These are phyloP conservation scores for Dipteronia dyeriana DNA, from an alignment of 345 rosid genomes.

Conservation along the genomic window DNA sequence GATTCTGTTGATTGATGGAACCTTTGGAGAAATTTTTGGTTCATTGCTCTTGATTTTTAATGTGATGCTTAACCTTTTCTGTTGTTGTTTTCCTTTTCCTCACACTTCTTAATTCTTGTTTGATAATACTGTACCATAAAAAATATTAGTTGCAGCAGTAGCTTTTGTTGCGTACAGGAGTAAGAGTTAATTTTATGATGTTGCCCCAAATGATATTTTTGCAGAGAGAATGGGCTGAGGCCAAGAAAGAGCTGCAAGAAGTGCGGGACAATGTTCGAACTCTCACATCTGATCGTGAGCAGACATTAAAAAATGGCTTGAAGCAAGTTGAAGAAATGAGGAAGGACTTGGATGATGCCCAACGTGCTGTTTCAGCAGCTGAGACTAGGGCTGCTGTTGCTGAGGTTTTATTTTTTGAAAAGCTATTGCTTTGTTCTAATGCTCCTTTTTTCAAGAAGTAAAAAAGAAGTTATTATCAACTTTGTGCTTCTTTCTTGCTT, in stretches of 20 bases:
- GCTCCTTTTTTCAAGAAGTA: neutral
- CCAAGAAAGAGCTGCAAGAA: slow-evolving; percentile 82
- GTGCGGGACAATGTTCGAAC: slow-evolving; percentile 69
- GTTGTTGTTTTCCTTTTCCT: neutral
- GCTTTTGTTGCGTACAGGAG: neutral
- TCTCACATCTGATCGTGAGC: slow-evolving; percentile 66
- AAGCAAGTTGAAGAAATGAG: slow-evolving; percentile 87
- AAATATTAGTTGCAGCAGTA: neutral
- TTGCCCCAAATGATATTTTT: slow-evolving; percentile 13
- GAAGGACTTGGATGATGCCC: slow-evolving; percentile 69
- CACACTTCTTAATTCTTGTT: neutral
- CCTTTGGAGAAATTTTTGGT: neutral
- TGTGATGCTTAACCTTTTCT: neutral
- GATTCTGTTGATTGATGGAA: slow-evolving; percentile 6
- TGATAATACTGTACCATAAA: neutral
- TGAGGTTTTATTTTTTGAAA: slow-evolving; percentile 54
- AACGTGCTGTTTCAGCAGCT: slow-evolving; percentile 75
- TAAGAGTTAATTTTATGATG: neutral
- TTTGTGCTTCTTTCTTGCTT: neutral
- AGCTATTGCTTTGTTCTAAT: slow-evolving; percentile 13
- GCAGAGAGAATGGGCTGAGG: slow-evolving; percentile 97
- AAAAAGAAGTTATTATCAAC: neutral
- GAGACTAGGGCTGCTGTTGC: slow-evolving; percentile 87
- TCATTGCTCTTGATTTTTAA: neutral
- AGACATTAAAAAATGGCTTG: slow-evolving; percentile 67